phyloP scores from a whole-genome alignment of 2,329 filamentous ascomycete species.

The Aspergillus sp. region DNA sequence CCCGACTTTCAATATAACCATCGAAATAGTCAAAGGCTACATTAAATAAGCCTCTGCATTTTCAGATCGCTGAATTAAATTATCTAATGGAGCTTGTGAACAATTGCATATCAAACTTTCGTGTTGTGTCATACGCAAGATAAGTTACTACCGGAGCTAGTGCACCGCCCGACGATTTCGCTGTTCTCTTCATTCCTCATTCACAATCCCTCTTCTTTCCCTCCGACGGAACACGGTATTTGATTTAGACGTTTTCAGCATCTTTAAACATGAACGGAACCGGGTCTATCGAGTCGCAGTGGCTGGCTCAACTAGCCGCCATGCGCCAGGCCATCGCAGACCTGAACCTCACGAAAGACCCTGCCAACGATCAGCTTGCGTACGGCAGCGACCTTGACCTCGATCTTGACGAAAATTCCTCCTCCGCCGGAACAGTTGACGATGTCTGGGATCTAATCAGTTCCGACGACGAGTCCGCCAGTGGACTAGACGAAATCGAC shows the following conservation, averaged over 20 bases:
- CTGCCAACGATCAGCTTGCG: constrained; percentile 38
- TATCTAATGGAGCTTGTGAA: too few species aligned
- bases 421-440: constrained; percentile 62
- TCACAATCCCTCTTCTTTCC: background rate
- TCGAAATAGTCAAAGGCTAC: too few species aligned
- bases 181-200: background rate
- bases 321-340: constrained; percentile 85
- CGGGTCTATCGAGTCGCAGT: constrained; percentile 57
- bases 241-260: background rate
- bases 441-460: constrained; percentile 94
- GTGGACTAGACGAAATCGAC: constrained; percentile 61
- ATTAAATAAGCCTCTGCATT: too few species aligned
- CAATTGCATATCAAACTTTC: background rate
- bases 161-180: background rate
- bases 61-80: too few species aligned
- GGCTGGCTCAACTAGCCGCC: constrained; percentile 78
- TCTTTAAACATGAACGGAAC: constrained; percentile 19
- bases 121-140: background rate
- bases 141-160: background rate
- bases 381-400: constrained; percentile 58
- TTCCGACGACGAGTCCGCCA: constrained; percentile 67
- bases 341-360: constrained; percentile 58
- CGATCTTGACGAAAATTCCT: constrained; percentile 63
- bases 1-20: too few species aligned
- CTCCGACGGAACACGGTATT: background rate